Base-by-base conservation (phyloP, 2,329 filamentous ascomycete genomes). In the Myriangium duriaei region DNA sequence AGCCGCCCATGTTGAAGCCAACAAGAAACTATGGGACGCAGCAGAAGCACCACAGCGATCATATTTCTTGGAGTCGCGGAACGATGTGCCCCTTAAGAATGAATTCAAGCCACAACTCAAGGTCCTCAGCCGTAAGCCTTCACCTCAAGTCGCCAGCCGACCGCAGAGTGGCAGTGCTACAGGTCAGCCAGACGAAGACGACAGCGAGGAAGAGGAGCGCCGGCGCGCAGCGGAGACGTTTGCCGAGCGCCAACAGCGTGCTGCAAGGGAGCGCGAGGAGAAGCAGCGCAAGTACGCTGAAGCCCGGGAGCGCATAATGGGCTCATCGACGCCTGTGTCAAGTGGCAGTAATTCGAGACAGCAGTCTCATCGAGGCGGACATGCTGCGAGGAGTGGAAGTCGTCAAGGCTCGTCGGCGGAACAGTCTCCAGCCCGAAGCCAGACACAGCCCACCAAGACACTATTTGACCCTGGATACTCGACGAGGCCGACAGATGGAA, bases 211-310 rank as follows among this genome's bases (percentile, higher is more conserved):
- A 16, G 72, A 76, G 39, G 60, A 64, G 34, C 61, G 64, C 38
- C 76, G 73, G 54, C 72, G 74, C 45, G 65, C 69, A 13, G 75
- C 76, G 48, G 72, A 75, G 30, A 81, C 75, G 0, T 72, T 79
- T 3, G 82, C 88, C 50, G 81, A 94, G 62, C 72, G 86, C 21
- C 76, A 81, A 44, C 73, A 76, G 15, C 81, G 81, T 52, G 82
- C 87, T 37, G 76, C 85, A 55, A 71, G 73, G 34, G 84, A 93
- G 49, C 73, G 77, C 7, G 86, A 92, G 53, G 86, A 93, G 62
- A 94, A 91, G 64, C 82, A 93, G 63, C 77, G 77, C 40, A 81
- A 81, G 43, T 95, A 95, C 56, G 82, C 92, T 44, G 86, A 94
- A 62, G 83, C 79, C 4, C 72, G 88, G 18, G 84, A 88, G 50